phyloP scores from a whole-genome alignment of 106 monocot species.

The Dendrobium nobile region DNA sequence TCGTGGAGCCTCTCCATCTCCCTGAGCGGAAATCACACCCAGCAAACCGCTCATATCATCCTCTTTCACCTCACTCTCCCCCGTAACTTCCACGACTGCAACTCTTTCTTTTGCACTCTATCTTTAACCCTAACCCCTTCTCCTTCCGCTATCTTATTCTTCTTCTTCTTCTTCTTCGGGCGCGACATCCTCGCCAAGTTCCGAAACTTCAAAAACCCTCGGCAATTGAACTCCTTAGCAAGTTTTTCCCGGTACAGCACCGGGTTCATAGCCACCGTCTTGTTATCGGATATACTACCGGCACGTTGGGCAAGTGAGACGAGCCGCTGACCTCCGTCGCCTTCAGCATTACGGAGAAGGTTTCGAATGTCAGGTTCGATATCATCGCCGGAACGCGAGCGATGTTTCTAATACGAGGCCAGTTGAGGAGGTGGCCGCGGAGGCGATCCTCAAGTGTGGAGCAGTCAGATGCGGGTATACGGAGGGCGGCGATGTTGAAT shows the following conservation, averaged over 20 bases:
- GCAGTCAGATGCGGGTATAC: slow-evolving; percentile 66
- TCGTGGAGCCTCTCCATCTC: slow-evolving; percentile 74
- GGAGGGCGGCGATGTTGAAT: slow-evolving; percentile 66
- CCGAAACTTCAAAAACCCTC: slow-evolving; percentile 73
- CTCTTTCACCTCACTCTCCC: slow-evolving; percentile 19
- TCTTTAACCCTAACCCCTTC: slow-evolving; percentile 8
- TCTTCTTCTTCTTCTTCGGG: slow-evolving; percentile 60
- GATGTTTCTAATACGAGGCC: slow-evolving; percentile 87
- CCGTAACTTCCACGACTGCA: slow-evolving; percentile 35
- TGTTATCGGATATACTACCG: background rate
- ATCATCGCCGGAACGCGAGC: slow-evolving; percentile 71
- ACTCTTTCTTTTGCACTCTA: slow-evolving; percentile 26
- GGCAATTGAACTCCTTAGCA: slow-evolving; percentile 70
- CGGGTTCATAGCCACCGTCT: slow-evolving; percentile 23
- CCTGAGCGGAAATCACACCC: slow-evolving; percentile 37
- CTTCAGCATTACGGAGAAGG: slow-evolving; percentile 7
- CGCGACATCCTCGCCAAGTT: slow-evolving; percentile 84
- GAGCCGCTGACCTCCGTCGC: slow-evolving; percentile 23
- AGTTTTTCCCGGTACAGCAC: slow-evolving; percentile 88
- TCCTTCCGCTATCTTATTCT: slow-evolving; percentile 5
- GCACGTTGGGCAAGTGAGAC: slow-evolving; percentile 11
- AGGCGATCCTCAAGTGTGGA: slow-evolving; percentile 69
- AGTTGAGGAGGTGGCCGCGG: slow-evolving; percentile 99
- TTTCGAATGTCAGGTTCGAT: slow-evolving; percentile 33
- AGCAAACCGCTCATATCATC: slow-evolving; percentile 57